These are phyloP conservation scores for Suillus cothurnatus DNA, from an alignment of 768 basidiomycete genomes.

Conservation along the genomic window DNA sequence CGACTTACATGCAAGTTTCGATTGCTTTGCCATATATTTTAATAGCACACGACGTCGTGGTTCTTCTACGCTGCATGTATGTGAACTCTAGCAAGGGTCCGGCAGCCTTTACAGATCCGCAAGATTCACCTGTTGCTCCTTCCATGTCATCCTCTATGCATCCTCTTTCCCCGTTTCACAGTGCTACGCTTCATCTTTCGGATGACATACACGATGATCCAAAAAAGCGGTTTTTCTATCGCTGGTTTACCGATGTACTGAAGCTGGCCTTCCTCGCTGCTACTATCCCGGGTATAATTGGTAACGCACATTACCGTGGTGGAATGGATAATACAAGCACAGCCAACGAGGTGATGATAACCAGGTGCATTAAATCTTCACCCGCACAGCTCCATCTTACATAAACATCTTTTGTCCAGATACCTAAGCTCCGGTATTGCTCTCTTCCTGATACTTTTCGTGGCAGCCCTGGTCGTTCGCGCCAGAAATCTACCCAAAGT, in stretches of 20 bases:
- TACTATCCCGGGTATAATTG: conserved; percentile 34
- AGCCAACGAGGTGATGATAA: conserved; percentile 21
- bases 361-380: conserved; percentile 23
- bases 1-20: conserved; percentile 23
- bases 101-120: conserved; percentile 24
- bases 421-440: conserved; percentile 32
- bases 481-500: conserved; percentile 31
- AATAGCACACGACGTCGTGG: conserved; percentile 37
- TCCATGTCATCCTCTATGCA: conserved; percentile 17
- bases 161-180: conserved; percentile 16
- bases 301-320: conserved; percentile 23
- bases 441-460: conserved; percentile 23
- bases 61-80: conserved; percentile 39
- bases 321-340: conserved; percentile 21
- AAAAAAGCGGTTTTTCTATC: conserved; percentile 27
- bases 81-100: conserved; percentile 40
- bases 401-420: conserved; percentile 16
- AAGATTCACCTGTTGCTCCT: conserved; percentile 25
- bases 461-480: conserved; percentile 24
- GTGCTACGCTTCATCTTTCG: conserved; percentile 3
- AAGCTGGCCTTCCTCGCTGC: conserved; percentile 34
- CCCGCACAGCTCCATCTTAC: background rate
- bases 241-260: conserved; percentile 30
- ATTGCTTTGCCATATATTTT: conserved; percentile 31
- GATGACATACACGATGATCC: conserved; percentile 32